These are phyloP conservation scores for Exutisphaerella laricina DNA, from an alignment of 2,329 filamentous ascomycete species.

Conservation along the genomic window DNA sequence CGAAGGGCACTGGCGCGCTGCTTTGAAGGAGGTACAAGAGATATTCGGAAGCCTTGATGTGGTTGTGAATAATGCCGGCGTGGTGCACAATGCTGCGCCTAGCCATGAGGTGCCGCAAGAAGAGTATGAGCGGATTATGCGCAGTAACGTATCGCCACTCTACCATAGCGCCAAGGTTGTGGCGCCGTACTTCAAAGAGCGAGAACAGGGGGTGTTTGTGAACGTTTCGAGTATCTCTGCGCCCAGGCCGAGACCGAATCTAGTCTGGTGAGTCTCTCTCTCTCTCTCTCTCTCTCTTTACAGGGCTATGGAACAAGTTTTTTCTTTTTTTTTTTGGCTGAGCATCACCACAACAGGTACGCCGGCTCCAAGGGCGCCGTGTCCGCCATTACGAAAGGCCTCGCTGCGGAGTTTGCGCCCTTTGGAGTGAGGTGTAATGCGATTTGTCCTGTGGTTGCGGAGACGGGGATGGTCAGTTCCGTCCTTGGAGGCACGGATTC, in stretches of 20 bases:
- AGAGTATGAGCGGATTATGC: constrained; percentile 33
- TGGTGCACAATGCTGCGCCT: constrained; percentile 19
- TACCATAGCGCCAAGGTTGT: constrained; percentile 29
- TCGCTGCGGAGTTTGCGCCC: constrained; percentile 27
- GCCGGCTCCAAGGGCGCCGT: constrained; percentile 28
- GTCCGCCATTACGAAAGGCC: constrained; percentile 19
- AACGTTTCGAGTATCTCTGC: constrained; percentile 29
- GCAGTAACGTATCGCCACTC: constrained; percentile 31
- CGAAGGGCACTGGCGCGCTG: constrained; percentile 25
- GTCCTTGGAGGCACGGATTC: constrained; percentile 23
- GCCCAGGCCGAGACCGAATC: constrained; percentile 22
- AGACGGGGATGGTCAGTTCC: constrained; percentile 26
- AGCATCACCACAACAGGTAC: no score
- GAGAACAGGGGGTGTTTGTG: constrained; percentile 22
- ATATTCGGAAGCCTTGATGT: constrained; percentile 25
- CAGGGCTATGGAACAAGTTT: no score
- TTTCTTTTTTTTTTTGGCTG: no score
- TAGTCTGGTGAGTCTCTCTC: no score
- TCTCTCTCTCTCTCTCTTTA: no score
- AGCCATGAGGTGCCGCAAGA: constrained; percentile 25
- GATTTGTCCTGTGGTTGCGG: constrained; percentile 26
- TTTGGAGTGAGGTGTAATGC: constrained; percentile 26
- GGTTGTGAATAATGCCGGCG: constrained; percentile 28
- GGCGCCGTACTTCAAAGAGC: constrained; percentile 29
- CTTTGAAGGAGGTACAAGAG: constrained; percentile 21